Percentiles rank a stretch among this genome's conserved stretches.
These are phyloP conservation scores for Cladophialophora carrionii DNA, from an alignment of 2,329 filamentous ascomycete genomes.

Conservation along the genomic window DNA sequence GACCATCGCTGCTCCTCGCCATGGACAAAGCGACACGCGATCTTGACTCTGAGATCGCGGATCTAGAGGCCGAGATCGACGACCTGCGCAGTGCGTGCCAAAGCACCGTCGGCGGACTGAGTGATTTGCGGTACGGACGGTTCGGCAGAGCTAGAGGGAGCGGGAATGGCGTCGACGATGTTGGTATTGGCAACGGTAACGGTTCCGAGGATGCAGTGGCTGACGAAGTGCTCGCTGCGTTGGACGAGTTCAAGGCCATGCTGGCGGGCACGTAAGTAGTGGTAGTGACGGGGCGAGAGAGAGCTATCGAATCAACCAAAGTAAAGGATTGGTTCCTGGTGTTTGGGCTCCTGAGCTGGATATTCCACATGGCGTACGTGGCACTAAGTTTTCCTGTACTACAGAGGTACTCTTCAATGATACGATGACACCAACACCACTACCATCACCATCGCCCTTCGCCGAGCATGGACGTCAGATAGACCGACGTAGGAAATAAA, in stretches of 20 bases:
- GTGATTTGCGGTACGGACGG: slow-evolving; percentile 79
- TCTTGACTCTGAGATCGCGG: slow-evolving; percentile 69
- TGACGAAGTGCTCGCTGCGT: slow-evolving; percentile 20
- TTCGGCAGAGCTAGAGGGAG: slow-evolving; percentile 46
- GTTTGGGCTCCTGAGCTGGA: neutral
- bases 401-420: too few relatives aligned
- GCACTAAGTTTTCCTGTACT: neutral
- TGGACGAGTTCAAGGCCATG: slow-evolving; percentile 19
- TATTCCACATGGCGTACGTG: neutral
- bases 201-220: slow-evolving; percentile 9
- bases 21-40: slow-evolving; percentile 68
- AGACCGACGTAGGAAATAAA: neutral
- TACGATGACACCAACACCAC: too few relatives aligned
- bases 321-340: neutral
- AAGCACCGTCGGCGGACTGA: slow-evolving; percentile 71
- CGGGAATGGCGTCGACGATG: too few relatives aligned
- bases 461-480: neutral
- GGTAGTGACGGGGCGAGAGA: neutral
- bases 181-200: too few relatives aligned
- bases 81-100: slow-evolving; percentile 64
- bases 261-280: neutral
- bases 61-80: slow-evolving; percentile 67
- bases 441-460: neutral
- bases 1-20: slow-evolving; percentile 67
- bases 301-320: neutral